A percentile compares a stretch with the other conserved stretches of the same genome.
These are phyloP conservation scores for Yamadazyma endophytica DNA, from an alignment of 805 yeast genomes.

Conservation along the genomic window DNA sequence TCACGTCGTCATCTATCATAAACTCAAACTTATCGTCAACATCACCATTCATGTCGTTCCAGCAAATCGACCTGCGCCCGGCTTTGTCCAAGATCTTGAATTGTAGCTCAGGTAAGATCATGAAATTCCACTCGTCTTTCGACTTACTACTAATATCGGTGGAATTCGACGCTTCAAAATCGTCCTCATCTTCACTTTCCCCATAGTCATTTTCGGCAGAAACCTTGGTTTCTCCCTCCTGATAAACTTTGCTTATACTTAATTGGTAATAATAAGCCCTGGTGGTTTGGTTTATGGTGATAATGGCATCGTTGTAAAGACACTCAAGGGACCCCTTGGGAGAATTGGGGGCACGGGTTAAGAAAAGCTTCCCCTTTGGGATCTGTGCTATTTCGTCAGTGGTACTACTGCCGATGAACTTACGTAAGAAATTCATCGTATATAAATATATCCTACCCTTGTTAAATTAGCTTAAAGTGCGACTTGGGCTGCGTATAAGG, in stretches of 20 bases:
- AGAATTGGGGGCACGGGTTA: constrained; percentile 69
- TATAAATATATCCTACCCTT: constrained; percentile 1
- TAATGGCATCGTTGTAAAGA: constrained; percentile 73
- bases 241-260: constrained; percentile 62
- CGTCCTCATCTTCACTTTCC: constrained; percentile 22
- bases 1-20: constrained; percentile 59
- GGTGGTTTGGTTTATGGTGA: constrained; percentile 65
- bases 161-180: constrained; percentile 18
- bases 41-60: constrained; percentile 87
- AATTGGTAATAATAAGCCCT: constrained; percentile 66
- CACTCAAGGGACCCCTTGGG: constrained; percentile 88
- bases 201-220: constrained; percentile 40
- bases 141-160: constrained; percentile 20
- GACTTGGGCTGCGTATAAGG: background rate
- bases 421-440: constrained; percentile 69
- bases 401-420: constrained; percentile 53
- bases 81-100: constrained; percentile 50
- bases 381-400: constrained; percentile 62
- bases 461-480: background rate
- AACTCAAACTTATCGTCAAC: constrained; percentile 81
- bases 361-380: constrained; percentile 74
- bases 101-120: constrained; percentile 57
- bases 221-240: constrained; percentile 55
- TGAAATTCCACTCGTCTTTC: constrained; percentile 68
- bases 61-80: constrained; percentile 58